Evolutionary conservation across 305 asterid species (phyloP).

Genomic region (Fraxinus dipetala): DNA sequence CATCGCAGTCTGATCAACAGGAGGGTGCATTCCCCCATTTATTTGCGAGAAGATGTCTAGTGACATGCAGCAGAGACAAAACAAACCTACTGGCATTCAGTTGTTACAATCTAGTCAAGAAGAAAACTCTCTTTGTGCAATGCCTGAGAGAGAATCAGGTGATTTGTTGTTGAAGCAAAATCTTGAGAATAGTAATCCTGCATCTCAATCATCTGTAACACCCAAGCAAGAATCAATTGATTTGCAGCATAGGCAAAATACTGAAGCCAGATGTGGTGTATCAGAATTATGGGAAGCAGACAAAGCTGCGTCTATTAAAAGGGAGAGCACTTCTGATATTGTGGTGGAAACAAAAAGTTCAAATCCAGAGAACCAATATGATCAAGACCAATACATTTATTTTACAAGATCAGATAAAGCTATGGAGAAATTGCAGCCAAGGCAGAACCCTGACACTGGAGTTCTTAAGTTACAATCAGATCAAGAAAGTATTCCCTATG

Average conservation of each 20-base stretch:
- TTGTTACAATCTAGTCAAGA: neutral
- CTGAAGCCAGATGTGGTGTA: conserved; percentile 17
- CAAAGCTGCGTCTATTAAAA: neutral
- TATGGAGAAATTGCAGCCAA: conserved; percentile 23
- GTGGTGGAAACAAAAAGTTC: conserved; percentile 24
- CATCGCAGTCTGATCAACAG: neutral
- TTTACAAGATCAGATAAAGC: neutral
- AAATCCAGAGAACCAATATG: conserved; percentile 17
- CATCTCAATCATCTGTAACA: conserved; percentile 3
- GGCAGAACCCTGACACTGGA: conserved; percentile 26
- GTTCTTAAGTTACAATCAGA: conserved; percentile 28
- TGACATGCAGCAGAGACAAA: neutral
- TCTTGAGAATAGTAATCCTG: neutral
- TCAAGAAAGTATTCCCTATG: neutral
- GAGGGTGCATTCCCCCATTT: neutral
- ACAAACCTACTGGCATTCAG: neutral
- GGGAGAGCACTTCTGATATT: conserved; percentile 17
- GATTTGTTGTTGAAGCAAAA: neutral
- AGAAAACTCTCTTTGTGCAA: neutral
- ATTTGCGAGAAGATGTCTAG: neutral
- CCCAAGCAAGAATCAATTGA: conserved; percentile 26
- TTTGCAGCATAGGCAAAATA: conserved; percentile 34
- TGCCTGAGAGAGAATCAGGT: neutral
- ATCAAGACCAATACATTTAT: conserved; percentile 17
- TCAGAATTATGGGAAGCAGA: conserved; percentile 24